These are phyloP conservation scores for Medicago ruthenica DNA, from an alignment of 306 rosid species.

Conservation along the genomic window DNA sequence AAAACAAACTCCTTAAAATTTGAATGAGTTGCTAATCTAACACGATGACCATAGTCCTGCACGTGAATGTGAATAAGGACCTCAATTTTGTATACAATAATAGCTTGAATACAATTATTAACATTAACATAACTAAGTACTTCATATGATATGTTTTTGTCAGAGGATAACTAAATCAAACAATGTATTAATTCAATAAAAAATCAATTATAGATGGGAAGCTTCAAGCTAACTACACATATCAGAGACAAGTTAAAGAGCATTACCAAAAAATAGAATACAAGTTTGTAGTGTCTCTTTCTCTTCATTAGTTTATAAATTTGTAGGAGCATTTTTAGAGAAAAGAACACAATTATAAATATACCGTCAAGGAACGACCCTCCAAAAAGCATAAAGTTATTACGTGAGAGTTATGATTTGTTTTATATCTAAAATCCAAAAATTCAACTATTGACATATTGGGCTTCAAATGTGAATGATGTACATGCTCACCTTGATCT, in stretches of 20 bases:
- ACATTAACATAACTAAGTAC: conserved; percentile 8
- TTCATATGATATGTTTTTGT: conserved; percentile 7
- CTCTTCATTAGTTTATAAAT: neutral
- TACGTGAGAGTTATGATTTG: neutral
- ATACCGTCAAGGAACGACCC: conserved; percentile 18
- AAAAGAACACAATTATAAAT: neutral
- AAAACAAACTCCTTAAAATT: conserved; percentile 98
- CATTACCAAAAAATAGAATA: conserved; percentile 1
- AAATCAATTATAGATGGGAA: conserved; percentile 26
- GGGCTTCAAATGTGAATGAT: neutral
- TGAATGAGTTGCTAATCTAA: conserved; percentile 96
- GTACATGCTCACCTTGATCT: neutral
- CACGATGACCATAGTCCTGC: conserved; percentile 99
- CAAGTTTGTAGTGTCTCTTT: conserved; percentile 22
- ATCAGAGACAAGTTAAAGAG: conserved; percentile 11
- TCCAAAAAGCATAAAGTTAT: neutral
- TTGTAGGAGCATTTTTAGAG: conserved; percentile 16
- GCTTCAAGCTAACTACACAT: conserved; percentile 20
- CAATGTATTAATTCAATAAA: conserved; percentile 18
- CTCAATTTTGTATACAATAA: conserved; percentile 23
- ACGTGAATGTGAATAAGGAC: conserved; percentile 34
- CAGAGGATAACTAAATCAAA: conserved; percentile 22
- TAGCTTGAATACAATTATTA: neutral
- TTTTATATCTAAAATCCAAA: conserved; percentile 1
- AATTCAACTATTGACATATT: conserved; percentile 3